A percentile compares a stretch with the other conserved stretches of the same genome.
These are phyloP conservation scores for Spencermartinsiella ligniputridi DNA, from an alignment of 1,139 yeast species.

Conservation along the genomic window DNA sequence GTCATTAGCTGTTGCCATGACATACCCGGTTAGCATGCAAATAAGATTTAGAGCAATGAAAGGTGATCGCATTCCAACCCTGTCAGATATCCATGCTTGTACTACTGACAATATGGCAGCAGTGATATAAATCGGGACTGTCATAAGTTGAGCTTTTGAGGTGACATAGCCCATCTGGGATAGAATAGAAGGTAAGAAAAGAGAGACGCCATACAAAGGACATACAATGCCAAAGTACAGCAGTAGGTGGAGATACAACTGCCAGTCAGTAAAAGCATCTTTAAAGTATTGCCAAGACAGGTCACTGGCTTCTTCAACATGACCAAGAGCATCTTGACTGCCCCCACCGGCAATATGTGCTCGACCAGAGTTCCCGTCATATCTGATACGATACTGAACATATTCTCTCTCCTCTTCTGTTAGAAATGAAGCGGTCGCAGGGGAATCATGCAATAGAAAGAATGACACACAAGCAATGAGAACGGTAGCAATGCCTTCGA, in stretches of 20 bases:
- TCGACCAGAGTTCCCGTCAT: slow-evolving; percentile 22
- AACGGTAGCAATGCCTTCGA: slow-evolving; percentile 53
- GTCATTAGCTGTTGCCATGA: slow-evolving; percentile 27
- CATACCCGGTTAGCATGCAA: slow-evolving; percentile 35
- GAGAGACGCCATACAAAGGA: slow-evolving; percentile 24
- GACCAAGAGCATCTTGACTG: slow-evolving; percentile 9
- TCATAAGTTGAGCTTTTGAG: slow-evolving; percentile 26
- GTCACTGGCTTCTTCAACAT: slow-evolving; percentile 9
- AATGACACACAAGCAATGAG: slow-evolving; percentile 46
- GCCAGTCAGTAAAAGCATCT: slow-evolving; percentile 32
- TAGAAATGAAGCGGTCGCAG: slow-evolving; percentile 40
- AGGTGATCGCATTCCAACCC: slow-evolving; percentile 34
- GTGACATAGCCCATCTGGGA: slow-evolving; percentile 29
- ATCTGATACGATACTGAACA: slow-evolving; percentile 43
- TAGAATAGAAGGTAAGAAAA: slow-evolving; percentile 35
- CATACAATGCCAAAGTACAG: slow-evolving; percentile 17
- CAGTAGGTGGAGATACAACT: slow-evolving; percentile 24
- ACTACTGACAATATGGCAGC: slow-evolving; percentile 33
- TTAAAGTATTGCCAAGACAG: slow-evolving; percentile 23
- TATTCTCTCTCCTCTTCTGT: slow-evolving; percentile 44
- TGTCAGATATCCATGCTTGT: slow-evolving; percentile 34
- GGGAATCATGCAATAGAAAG: slow-evolving; percentile 35
- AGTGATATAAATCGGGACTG: slow-evolving; percentile 37
- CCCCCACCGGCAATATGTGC: slow-evolving; percentile 9
- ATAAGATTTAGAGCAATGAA: slow-evolving; percentile 30